Evolutionary conservation across 176 grass and related monocot genomes (phyloP), one percentile per base, ranked within the genome.

Genomic region (Pontederia crassipes): DNA sequence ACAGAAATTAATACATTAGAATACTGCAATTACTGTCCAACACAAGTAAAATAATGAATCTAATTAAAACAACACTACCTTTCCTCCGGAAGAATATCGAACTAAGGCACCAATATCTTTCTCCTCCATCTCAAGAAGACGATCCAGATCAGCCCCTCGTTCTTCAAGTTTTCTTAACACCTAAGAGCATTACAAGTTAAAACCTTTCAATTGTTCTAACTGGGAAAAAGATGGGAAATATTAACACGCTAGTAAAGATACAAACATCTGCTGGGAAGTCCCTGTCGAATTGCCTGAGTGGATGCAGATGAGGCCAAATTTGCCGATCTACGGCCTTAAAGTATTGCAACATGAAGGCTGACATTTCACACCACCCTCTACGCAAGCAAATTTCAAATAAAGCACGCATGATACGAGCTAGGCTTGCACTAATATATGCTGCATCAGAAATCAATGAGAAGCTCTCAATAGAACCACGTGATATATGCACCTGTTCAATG

Each of bases 391-490:
- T 88, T 67, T 96, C 92, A 80, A 96, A 96, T 40, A 96, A 76
- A 61, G 92, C 92, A 72, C 87, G 89, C 92, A 87, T 96, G 66
- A 96, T 96, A 46, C 92, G 87, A 64, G 75, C 92, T 67, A 90
- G 79, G 69, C 87, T 96, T 82, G 89, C 80, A 61, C 92, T 90
- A 67, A 96, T 96, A 69, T 96, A 96, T 73, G 89, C 79, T 50
- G 92, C 92, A 87, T 96, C 92, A 61, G 92, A 96, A 71, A 90
- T 89, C 52, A 96, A 74, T 32, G 92, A 96, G 66, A 89, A 90
- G 68, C 92, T 96, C 45, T 96, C 92, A 2, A 96, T 87, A 75
- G 81, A 81, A 74, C 80, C 87, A 69, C 78, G 80, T 24, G 92
- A 96, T 66, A 96, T 96, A 73, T 78, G 78, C 74, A 96, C 92